These are phyloP conservation scores for Agapanthus africanus DNA, from an alignment of 106 monocot genomes.

Conservation along the genomic window DNA sequence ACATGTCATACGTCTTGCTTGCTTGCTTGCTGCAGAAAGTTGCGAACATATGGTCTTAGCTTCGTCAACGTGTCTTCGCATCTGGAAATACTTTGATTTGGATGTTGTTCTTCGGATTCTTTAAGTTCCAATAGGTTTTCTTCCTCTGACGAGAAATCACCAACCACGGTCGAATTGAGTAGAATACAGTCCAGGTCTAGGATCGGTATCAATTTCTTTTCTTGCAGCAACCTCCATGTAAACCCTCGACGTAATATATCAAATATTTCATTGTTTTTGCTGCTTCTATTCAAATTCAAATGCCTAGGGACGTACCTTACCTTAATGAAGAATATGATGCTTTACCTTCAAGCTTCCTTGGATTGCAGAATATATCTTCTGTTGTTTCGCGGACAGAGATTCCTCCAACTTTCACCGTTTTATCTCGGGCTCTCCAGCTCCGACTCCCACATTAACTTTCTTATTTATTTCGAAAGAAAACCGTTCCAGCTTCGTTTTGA, in stretches of 20 bases:
- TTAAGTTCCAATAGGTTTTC: background rate
- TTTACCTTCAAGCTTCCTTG: too few relatives aligned
- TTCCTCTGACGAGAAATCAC: background rate
- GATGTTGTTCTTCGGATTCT: too few relatives aligned
- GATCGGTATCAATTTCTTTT: background rate
- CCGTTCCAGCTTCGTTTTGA: too few relatives aligned
- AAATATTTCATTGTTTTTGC: too few relatives aligned
- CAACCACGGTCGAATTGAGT: background rate
- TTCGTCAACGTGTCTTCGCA: conserved; percentile 21
- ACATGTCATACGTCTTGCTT: conserved; percentile 72
- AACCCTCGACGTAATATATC: background rate
- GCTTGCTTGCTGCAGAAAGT: conserved; percentile 73
- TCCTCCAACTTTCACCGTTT: too few relatives aligned
- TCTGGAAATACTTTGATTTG: background rate
- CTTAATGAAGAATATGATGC: too few relatives aligned
- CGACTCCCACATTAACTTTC: too few relatives aligned
- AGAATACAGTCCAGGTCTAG: background rate
- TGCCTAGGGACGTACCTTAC: background rate
- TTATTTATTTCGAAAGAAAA: too few relatives aligned
- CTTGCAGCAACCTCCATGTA: background rate
- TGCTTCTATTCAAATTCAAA: background rate
- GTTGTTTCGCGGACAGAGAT: too few relatives aligned
- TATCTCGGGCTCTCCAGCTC: too few relatives aligned
- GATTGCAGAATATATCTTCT: too few relatives aligned
- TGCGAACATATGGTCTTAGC: conserved; percentile 68